Conservation (phyloP, 192 early-diverging fungal species). For the Coemansia sp. region DNA sequence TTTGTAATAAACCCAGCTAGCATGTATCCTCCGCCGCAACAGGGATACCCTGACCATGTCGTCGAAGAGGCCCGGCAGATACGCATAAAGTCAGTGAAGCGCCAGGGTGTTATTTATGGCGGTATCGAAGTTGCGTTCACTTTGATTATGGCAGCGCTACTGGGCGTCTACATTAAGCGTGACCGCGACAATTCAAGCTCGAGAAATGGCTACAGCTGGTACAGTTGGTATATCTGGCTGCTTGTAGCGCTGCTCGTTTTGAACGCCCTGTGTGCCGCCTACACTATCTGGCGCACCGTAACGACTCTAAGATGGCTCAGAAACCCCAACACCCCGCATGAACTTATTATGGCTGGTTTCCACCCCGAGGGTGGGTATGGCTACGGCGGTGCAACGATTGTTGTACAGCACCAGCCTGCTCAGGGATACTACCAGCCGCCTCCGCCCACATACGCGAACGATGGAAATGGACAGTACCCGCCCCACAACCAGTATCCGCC, state of each 20-base stretch:
- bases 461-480: constrained; percentile 2
- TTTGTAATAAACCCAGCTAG: neutral
- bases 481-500: constrained; percentile 6
- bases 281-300: constrained; percentile 28
- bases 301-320: constrained; percentile 29
- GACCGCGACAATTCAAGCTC: constrained; percentile 15
- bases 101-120: constrained; percentile 27
- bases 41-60: constrained; percentile 11
- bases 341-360: constrained; percentile 41
- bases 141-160: constrained; percentile 33
- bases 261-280: constrained; percentile 33
- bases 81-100: constrained; percentile 25
- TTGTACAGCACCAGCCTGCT: constrained; percentile 13
- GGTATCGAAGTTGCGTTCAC: constrained; percentile 39
- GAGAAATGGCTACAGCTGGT: constrained; percentile 29
- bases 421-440: constrained; percentile 23
- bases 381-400: constrained; percentile 11
- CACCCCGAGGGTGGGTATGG: constrained; percentile 11
- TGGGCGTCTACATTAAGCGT: constrained; percentile 37
- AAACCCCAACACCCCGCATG: constrained; percentile 27
- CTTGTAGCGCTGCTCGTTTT: constrained; percentile 48
- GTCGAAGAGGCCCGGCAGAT: constrained; percentile 32
- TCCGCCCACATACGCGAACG: constrained; percentile 21
- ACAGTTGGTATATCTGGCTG: constrained; percentile 48
- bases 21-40: constrained; percentile 34